A percentile compares a stretch with the other conserved stretches of the same genome.
These are phyloP conservation scores for Closterium sp. DNA, from an alignment of 139 green algal species.

Conservation along the genomic window DNA sequence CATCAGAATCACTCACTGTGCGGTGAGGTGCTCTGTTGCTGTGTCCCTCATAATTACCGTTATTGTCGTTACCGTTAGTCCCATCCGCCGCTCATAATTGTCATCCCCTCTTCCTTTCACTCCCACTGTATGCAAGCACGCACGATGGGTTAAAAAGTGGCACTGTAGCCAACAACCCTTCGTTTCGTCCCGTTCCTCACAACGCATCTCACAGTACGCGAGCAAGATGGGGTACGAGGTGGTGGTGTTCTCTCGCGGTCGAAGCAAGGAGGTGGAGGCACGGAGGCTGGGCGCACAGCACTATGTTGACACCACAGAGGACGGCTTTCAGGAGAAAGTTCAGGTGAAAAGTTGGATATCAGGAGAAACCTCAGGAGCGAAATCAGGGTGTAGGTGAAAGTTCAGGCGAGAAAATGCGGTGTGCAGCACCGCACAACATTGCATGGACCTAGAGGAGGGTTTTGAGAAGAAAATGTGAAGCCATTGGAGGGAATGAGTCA, in stretches of 20 bases:
- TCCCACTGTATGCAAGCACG: not conserved
- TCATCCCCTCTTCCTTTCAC: not conserved
- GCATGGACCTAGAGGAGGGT: too few relatives aligned
- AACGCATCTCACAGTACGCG: not conserved
- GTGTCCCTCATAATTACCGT: too few relatives aligned
- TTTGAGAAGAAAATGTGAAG: too few relatives aligned
- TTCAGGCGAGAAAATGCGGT: too few relatives aligned
- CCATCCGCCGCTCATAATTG: too few relatives aligned
- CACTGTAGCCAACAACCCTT: not conserved
- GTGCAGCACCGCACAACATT: too few relatives aligned
- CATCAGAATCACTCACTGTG: too few relatives aligned
- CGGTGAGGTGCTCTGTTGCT: too few relatives aligned
- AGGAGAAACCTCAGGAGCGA: not conserved
- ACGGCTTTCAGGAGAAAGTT: slow-evolving; percentile 4
- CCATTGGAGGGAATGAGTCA: too few relatives aligned
- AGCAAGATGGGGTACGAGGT: slow-evolving; percentile 30
- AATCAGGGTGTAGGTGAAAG: not conserved
- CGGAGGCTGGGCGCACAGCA: slow-evolving; percentile 17
- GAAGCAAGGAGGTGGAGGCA: slow-evolving; percentile 5
- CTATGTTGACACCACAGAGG: slow-evolving; percentile 23
- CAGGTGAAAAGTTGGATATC: not conserved
- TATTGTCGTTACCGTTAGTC: too few relatives aligned
- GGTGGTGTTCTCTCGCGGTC: slow-evolving; percentile 10
- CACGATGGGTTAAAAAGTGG: too few relatives aligned
- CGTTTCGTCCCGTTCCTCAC: too few relatives aligned